Conservation (phyloP, 345 rosid species). For the Euphorbia peplus region DNA sequence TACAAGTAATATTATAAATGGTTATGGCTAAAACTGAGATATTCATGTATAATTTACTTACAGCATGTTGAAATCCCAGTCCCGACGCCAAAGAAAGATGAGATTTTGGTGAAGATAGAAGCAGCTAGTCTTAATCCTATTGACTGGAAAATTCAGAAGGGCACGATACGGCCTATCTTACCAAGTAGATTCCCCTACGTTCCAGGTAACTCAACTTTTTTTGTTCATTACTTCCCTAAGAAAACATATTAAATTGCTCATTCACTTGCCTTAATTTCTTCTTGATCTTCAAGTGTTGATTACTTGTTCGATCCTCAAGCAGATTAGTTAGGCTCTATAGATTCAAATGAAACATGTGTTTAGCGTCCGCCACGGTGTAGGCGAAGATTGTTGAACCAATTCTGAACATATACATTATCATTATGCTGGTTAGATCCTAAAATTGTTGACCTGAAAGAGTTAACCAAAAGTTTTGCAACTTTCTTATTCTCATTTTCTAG, state of each 20-base stretch:
- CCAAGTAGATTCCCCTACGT: conserved; percentile 73
- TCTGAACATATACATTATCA: too few species aligned
- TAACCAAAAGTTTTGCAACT: too few species aligned
- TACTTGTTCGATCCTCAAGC: too few species aligned
- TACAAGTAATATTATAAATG: background rate
- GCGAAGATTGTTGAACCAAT: too few species aligned
- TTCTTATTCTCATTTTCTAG: too few species aligned
- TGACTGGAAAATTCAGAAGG: conserved; percentile 74
- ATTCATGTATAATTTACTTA: background rate
- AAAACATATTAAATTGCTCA: background rate
- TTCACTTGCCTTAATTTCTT: background rate
- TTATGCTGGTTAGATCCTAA: too few species aligned
- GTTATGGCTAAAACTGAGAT: background rate
- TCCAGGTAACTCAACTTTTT: conserved; percentile 45
- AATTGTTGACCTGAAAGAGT: too few species aligned
- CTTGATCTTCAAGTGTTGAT: too few species aligned
- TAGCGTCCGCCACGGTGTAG: too few species aligned
- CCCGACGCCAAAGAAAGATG: conserved; percentile 45
- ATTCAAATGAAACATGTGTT: background rate
- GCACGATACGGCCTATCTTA: conserved; percentile 49
- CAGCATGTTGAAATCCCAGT: conserved; percentile 66
- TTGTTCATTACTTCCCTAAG: background rate
- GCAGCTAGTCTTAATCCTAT: conserved; percentile 57
- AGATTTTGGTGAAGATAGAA: conserved; percentile 55
- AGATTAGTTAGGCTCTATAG: too few species aligned